Percentiles rank a stretch among this genome's conserved stretches.
Conservation (phyloP, 257 asterid species). For the Solanum dulcamara region DNA sequence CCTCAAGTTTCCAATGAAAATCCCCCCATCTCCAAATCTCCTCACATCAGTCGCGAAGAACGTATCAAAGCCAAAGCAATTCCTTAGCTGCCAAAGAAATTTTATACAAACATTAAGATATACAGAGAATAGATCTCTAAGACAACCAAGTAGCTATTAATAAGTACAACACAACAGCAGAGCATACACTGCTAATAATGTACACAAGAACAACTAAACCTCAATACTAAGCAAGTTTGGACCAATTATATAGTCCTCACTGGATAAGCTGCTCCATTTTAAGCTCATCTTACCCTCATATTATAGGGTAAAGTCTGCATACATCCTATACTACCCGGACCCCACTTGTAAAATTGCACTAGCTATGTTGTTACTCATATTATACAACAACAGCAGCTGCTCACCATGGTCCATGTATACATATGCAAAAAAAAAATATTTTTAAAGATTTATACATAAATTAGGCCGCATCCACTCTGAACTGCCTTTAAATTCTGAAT, state of each 20-base stretch:
- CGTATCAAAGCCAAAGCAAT: conserved; percentile 78
- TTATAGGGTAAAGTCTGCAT: neutral
- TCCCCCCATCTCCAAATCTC: conserved; percentile 93
- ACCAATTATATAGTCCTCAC: neutral
- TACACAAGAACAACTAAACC: neutral
- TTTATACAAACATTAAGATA: conserved; percentile 2
- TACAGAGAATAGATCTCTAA: neutral
- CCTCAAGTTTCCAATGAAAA: conserved; percentile 79
- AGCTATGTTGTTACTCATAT: neutral
- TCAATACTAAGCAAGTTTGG: neutral
- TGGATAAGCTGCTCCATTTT: neutral
- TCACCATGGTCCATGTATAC: neutral
- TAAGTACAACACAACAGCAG: neutral
- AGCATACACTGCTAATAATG: neutral
- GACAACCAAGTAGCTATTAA: neutral
- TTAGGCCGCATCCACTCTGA: neutral
- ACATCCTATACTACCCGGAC: neutral
- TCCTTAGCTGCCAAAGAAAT: conserved; percentile 49
- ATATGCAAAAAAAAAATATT: neutral
- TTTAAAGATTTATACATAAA: neutral
- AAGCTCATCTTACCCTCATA: neutral
- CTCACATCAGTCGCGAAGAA: conserved; percentile 85
- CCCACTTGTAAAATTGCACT: neutral
- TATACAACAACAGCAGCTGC: neutral
- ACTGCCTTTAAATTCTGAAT: neutral